Percentiles rank a stretch among this genome's conserved stretches.
Evolutionary conservation across 2,329 filamentous ascomycete genomes (phyloP).

Genomic region (Aspergillus felis): DNA sequence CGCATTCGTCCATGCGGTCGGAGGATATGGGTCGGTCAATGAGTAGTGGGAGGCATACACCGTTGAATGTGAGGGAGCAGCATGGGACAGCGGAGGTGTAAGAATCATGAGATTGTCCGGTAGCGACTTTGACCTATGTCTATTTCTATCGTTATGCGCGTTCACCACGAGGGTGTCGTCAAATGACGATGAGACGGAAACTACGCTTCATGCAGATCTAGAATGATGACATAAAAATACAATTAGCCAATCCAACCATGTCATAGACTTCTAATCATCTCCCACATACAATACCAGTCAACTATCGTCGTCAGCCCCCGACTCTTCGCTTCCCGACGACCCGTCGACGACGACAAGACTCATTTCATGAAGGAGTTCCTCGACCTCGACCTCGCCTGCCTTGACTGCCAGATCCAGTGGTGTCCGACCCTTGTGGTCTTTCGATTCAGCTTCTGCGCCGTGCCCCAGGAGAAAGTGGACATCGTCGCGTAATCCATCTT

Average conservation of each 20-base stretch:
- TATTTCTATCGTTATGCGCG: too few species aligned
- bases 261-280: neutral
- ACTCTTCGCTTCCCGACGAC: neutral
- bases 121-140: neutral
- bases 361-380: constrained; percentile 6
- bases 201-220: neutral
- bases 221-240: neutral
- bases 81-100: neutral
- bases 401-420: constrained; percentile 16
- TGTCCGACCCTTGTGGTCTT: constrained; percentile 18
- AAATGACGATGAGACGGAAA: neutral
- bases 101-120: too few species aligned
- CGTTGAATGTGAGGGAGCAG: neutral
- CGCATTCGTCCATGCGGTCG: too few species aligned
- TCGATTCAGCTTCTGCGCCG: constrained; percentile 12
- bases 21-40: too few species aligned
- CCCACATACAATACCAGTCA: too few species aligned
- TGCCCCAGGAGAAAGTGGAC: constrained; percentile 21
- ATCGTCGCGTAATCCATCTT: constrained; percentile 16
- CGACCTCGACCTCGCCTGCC: constrained; percentile 9
- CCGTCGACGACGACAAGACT: neutral
- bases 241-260: neutral
- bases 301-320: neutral
- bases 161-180: too few species aligned
- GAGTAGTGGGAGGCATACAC: too few species aligned